Evolutionary conservation across 306 rosid species (phyloP), one percentile per base, ranked within the genome.

Genomic region (Casuarina equisetifolia): DNA sequence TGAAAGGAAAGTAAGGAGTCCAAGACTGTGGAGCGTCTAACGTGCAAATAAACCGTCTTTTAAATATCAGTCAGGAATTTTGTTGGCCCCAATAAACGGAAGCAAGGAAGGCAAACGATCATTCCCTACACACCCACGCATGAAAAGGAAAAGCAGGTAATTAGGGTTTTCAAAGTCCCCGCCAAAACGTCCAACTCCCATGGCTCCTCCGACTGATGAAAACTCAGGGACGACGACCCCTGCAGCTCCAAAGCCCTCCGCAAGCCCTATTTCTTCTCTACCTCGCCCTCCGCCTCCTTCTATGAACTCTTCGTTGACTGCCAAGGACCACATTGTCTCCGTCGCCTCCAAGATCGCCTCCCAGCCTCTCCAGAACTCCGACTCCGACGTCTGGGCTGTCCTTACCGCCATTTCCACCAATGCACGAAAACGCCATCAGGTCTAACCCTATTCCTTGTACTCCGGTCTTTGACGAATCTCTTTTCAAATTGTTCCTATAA

Each of bases 401-500:
- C 95, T 95, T 76, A 95, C 99, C 2, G 99, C 96, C 72, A 95
- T 95, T 48, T 92, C 99, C 85, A 59, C 48, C 85, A 86, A 84
- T 50, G 94, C 97, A 67, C 97, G 99, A 44, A 92, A 90, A 83
- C 89, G 97, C 79, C 86, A 42, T 2, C 97, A 91, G 92, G 99
- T 91, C 1, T 32, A 12, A n/a, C 25, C 50, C 46, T 43, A 15
- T 15, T n/a, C 35, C 19, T 66, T 66, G 6, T 40, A 42, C 3
- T 44, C 35, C 50, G 4, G 17, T 6, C 42, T 13, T 19, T 58
- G 3, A 6, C 25, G 11, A 58, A 19, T 58, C 25, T 32, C 11
- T 25, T 57, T 19, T 55, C 11, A 57, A 19, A 0, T 57, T 25
- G 38, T 25, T n/a, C 39, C n/a, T 0, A 38, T 0, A 2, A 38